These are phyloP conservation scores for Boletus edulis DNA, from an alignment of 768 basidiomycete genomes.

Conservation along the genomic window DNA sequence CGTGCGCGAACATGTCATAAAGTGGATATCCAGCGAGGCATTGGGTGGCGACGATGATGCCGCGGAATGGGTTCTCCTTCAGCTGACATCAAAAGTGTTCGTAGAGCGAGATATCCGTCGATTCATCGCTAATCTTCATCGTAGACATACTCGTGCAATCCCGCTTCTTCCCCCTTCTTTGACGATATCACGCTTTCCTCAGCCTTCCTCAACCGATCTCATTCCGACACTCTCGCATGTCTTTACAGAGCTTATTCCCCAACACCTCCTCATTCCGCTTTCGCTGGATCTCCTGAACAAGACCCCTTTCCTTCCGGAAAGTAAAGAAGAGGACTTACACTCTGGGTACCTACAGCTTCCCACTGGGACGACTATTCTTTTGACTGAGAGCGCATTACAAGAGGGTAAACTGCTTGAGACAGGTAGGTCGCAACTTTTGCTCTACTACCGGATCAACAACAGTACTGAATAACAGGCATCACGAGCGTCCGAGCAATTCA, in stretches of 20 bases:
- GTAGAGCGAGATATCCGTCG: conserved; percentile 23
- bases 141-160: conserved; percentile 64
- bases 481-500: conserved; percentile 63
- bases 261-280: conserved; percentile 53
- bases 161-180: conserved; percentile 67
- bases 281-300: conserved; percentile 63
- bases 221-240: conserved; percentile 51
- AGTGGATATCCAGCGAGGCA: conserved; percentile 71
- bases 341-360: conserved; percentile 76
- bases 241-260: conserved; percentile 58
- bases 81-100: conserved; percentile 60
- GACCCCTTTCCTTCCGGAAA: conserved; percentile 57
- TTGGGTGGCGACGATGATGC: conserved; percentile 66
- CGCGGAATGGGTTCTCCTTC: conserved; percentile 74
- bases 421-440: conserved; percentile 22
- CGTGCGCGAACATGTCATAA: conserved; percentile 54
- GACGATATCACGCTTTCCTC: conserved; percentile 61
- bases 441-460: not conserved
- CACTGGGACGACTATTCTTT: conserved; percentile 51
- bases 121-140: not conserved
- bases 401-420: conserved; percentile 66
- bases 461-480: conserved; percentile 42
- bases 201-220: conserved; percentile 28
- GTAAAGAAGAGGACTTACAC: conserved; percentile 68
- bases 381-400: conserved; percentile 64